A percentile compares a stretch with the other conserved stretches of the same genome.
phyloP scores from a whole-genome alignment of 306 rosid genomes.

The Malus orientalis region DNA sequence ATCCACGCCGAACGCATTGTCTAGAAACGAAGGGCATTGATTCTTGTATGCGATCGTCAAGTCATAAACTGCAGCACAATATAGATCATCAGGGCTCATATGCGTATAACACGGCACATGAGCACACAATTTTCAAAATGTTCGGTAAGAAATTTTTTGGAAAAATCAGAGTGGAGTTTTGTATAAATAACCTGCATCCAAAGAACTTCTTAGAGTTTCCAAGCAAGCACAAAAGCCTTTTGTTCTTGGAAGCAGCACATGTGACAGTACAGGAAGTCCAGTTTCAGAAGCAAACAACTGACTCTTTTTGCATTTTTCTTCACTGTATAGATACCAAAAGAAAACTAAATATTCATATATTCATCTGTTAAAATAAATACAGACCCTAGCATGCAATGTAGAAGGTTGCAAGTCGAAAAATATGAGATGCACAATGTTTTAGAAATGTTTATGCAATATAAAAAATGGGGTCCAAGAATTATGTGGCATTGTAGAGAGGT shows the following conservation, averaged over 20 bases:
- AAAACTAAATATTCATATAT: background rate
- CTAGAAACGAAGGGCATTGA: constrained; percentile 69
- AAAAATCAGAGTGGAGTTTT: background rate
- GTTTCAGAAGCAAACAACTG: constrained; percentile 60
- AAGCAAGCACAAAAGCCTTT: constrained; percentile 85
- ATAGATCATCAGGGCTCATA: background rate
- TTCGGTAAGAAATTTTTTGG: background rate
- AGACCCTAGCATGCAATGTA: background rate
- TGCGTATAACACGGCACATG: background rate
- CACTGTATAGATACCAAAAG: constrained; percentile 38
- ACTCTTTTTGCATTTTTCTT: constrained; percentile 59
- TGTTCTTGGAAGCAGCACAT: constrained; percentile 83
- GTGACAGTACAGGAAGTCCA: constrained; percentile 65
- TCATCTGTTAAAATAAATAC: background rate
- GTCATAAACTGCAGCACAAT: constrained; percentile 70
- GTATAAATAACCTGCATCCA: constrained; percentile 73
- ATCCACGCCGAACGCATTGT: constrained; percentile 82
- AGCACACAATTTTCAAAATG: background rate
- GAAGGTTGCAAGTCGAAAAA: no score
- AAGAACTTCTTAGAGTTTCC: constrained; percentile 55
- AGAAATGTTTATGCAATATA: no score
- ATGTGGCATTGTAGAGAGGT: no score
- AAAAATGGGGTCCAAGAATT: no score
- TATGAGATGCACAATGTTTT: no score
- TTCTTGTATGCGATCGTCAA: constrained; percentile 75